Evolutionary conservation across 108 stramenopile genomes (phyloP).

Genomic region (Bacterosira constricta): DNA sequence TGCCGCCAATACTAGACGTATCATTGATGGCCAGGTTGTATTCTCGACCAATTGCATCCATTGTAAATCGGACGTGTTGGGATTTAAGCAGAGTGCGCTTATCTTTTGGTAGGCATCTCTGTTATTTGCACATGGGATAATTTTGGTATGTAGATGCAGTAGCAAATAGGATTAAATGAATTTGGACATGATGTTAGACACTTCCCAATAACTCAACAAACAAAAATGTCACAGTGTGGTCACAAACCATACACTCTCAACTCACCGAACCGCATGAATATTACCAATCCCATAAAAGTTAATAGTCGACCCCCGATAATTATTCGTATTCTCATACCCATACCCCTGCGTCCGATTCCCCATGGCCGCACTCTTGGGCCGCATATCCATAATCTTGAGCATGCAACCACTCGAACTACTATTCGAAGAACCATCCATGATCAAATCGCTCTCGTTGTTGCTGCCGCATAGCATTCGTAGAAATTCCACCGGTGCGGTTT

Average conservation of each 20-base stretch:
- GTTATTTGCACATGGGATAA: too few relatives aligned
- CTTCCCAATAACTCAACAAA: too few relatives aligned
- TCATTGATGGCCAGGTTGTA: conserved; percentile 91
- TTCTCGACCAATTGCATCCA: conserved; percentile 86
- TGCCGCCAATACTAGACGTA: conserved; percentile 84
- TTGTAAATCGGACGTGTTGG: conserved; percentile 58
- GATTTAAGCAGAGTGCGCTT: conserved; percentile 59
- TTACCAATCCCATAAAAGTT: conserved; percentile 88
- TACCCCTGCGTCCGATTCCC: conserved; percentile 90
- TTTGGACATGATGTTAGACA: not conserved
- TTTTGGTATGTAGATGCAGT: too few relatives aligned
- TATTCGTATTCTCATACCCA: conserved; percentile 90
- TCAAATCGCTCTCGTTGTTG: conserved; percentile 52
- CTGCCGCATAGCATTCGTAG: conserved; percentile 61
- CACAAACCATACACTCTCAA: not conserved
- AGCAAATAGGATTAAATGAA: not conserved
- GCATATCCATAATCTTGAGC: conserved; percentile 89
- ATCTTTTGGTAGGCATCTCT: conserved; percentile 84
- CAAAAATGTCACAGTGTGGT: too few relatives aligned
- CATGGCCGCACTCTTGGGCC: conserved; percentile 84
- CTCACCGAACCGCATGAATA: conserved; percentile 79
- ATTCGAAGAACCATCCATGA: conserved; percentile 31
- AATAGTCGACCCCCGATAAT: conserved; percentile 78
- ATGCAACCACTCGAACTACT: conserved; percentile 40
- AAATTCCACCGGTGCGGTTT: conserved; percentile 37